Evolutionary conservation across 495 filamentous ascomycete species (phyloP), one percentile per base, ranked within the genome.

Genomic region (Jackrogersella multiformis): DNA sequence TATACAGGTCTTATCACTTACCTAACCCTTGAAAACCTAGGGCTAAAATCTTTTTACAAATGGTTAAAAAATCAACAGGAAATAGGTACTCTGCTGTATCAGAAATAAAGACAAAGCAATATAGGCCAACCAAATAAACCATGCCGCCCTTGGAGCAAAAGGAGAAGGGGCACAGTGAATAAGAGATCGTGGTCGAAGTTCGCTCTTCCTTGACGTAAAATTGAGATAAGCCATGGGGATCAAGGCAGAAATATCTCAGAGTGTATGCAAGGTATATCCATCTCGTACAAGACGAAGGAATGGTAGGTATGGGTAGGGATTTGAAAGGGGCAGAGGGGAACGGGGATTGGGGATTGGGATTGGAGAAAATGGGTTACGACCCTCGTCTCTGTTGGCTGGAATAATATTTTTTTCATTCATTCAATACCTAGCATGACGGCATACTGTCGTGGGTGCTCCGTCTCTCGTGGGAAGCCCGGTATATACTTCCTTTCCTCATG

Each of bases 191-290:
- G 61, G 67, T 61, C 61, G 20, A 53, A 13, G 46, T 60, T 74
- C 35, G 20, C 9, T 74, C 46, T 74, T 68, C 72, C 72, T 74
- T 74, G 72, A 74, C 72, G 68, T 32, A 72, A 74, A 74, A 74
- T 74, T 70, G 72, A 74, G 65, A 74, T 66, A 74, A 56, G 63
- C 70, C 72, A 70, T 66, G 64, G 64, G 12, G 49, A 70, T 61
- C 51, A 64, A 46, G 72, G 72, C 62, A n/a, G 23, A 32, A n/a
- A 57, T 68, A 70, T 73, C 66, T 74, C 72, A 74, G 72, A 74
- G 72, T 74, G 72, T 74, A 65, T 74, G 72, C 70, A 74, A 74
- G 72, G 71, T 6, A 48, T 39, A n/a, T n/a, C n/a, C n/a, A n/a
- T 20, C 44, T 39, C 16, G 32, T 49, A 18, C 20, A 42, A 4